A percentile compares a stretch with the other conserved stretches of the same genome.
Conservation (phyloP, 306 rosid species). For the Sicyos edulis region DNA sequence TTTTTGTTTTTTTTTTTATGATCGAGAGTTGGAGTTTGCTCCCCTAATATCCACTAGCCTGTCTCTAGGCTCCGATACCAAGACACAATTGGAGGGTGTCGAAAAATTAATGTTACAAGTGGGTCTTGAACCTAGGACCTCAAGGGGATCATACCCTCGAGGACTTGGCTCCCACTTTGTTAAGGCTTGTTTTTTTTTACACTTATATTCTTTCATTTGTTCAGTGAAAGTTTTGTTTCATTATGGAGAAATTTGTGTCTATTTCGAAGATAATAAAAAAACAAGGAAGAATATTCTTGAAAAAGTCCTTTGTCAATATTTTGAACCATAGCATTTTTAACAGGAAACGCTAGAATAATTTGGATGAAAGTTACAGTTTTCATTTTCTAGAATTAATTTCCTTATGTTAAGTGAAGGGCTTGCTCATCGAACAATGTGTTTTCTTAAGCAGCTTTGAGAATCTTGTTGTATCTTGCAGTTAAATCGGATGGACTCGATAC, state of each 20-base stretch:
- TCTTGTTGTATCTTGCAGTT: constrained; percentile 42
- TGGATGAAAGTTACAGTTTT: constrained; percentile 1
- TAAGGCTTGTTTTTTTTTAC: too few relatives aligned
- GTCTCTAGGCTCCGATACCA: too few relatives aligned
- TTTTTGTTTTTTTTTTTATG: too few relatives aligned
- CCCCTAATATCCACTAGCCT: too few relatives aligned
- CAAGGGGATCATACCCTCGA: too few relatives aligned
- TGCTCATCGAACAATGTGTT: not conserved
- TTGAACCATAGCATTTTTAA: not conserved
- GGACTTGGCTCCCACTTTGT: too few relatives aligned
- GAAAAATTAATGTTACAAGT: too few relatives aligned
- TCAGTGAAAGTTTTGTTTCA: not conserved
- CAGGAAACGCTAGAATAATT: not conserved
- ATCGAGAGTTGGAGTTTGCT: too few relatives aligned
- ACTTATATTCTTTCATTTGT: too few relatives aligned
- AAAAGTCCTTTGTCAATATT: not conserved
- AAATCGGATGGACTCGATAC: constrained; percentile 66
- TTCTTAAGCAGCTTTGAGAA: not conserved
- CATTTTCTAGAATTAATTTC: not conserved
- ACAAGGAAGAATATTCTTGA: not conserved
- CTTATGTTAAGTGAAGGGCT: not conserved
- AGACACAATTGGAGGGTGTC: too few relatives aligned
- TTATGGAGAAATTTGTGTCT: not conserved
- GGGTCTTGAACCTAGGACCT: too few relatives aligned
- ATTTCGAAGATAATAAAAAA: not conserved